Base-by-base conservation (phyloP, 106 monocot species). In the Apostasia ramifera region DNA sequence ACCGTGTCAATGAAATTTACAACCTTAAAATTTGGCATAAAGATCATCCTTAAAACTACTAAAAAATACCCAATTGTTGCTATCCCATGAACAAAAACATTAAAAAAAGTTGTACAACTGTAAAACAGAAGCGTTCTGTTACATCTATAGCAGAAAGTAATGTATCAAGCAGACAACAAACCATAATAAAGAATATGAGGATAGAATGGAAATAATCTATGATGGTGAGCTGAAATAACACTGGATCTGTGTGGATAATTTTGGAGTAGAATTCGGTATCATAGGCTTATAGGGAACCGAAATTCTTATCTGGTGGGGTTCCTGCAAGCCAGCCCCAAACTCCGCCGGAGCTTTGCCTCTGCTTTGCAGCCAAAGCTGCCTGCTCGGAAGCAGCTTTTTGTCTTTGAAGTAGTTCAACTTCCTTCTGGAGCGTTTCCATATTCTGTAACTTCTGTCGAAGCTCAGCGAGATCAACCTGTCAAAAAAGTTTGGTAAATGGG, bases 261-360 rank as follows among this genome's bases (percentile, higher is more conserved):
- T 43, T 5, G 38, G 47, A 49, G 1, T 48, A 62, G 44, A 6
- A 37, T 3, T 40, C 46, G 41, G 11, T 47, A 3, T 9, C 1
- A 44, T 14, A 13, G 60, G 59, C 37, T n/a, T 41, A 70, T 74
- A 47, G 70, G 26, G 61, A 64, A 38, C 71, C 76, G 38, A 76
- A 65, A 48, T 15, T 66, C 8, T 76, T 78, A 2, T 84, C 79
- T 2, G 84, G 74, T 1, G 84, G 85, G 53, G 49, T 75, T 70
- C 89, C 89, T 12, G 89, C 82, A n/a, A 94, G 80, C 93, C 93
- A 94, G 13, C 89, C 84, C 93, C 93, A 94, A 44, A 94, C 80
- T 0, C 88, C 88, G 2, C 93, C 78, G 26, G 93, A 82, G 74
- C 78, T 78, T 65, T 92, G 88, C 74, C 74, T 85, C 70, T 91